Conservation (phyloP, 192 early-diverging fungal genomes). For the Backusella sp. region DNA sequence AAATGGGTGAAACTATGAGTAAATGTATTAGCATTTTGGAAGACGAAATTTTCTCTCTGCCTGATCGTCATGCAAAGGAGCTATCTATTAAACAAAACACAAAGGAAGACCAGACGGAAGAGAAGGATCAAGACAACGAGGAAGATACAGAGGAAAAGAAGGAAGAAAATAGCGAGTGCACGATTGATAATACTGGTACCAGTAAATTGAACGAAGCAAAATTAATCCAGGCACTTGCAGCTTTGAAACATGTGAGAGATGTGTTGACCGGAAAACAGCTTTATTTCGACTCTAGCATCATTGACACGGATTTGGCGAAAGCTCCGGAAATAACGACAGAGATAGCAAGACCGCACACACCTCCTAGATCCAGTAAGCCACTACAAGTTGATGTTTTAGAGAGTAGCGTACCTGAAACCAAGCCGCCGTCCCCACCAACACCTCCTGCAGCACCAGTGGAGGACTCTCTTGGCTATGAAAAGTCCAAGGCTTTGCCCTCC, state of each 20-base stretch:
- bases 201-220: conserved; percentile 35
- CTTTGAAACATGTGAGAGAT: conserved; percentile 56
- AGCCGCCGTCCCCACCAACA: not conserved
- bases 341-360: not conserved
- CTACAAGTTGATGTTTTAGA: not conserved
- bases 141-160: not conserved
- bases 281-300: conserved; percentile 35
- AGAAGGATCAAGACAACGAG: not conserved
- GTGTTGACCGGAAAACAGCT: conserved; percentile 42
- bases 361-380: not conserved
- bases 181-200: not conserved
- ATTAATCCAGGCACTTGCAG: conserved; percentile 39
- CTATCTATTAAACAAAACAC: not conserved
- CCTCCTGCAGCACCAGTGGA: not conserved
- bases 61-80: not conserved
- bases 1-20: conserved; percentile 35
- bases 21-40: conserved; percentile 48
- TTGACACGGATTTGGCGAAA: not conserved
- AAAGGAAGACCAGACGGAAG: not conserved
- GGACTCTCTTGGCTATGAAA: not conserved
- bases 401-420: not conserved
- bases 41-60: conserved; percentile 35
- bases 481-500: not conserved
- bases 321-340: not conserved
- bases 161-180: conserved; percentile 4